These are phyloP conservation scores for Sclerotinia trifoliorum DNA, from an alignment of 2,329 filamentous ascomycete species.

Conservation along the genomic window DNA sequence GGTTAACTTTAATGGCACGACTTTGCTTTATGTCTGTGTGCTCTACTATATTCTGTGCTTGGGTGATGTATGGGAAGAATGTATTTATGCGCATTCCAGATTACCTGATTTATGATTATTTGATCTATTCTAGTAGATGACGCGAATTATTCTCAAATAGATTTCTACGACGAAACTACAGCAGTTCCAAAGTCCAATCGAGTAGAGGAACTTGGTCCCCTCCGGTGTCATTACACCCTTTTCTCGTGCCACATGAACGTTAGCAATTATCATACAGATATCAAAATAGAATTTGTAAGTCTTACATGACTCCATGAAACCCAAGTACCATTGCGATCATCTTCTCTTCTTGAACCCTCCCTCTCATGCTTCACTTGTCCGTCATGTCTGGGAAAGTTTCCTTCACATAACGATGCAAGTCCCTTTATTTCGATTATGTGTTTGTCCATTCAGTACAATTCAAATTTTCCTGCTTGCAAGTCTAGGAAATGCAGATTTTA, in stretches of 20 bases:
- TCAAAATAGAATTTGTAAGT: neutral
- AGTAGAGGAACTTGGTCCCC: too few relatives aligned
- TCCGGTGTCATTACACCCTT: neutral
- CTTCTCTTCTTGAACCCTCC: neutral
- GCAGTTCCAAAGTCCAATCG: neutral
- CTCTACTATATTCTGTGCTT: neutral
- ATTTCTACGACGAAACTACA: neutral
- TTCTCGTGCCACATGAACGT: neutral
- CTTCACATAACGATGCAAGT: neutral
- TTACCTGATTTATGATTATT: neutral
- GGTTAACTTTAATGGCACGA: neutral
- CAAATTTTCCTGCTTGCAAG: neutral
- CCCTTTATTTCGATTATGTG: neutral
- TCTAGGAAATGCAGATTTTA: neutral
- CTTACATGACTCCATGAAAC: neutral
- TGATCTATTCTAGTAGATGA: neutral
- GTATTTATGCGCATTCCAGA: too few relatives aligned
- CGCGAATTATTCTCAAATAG: neutral
- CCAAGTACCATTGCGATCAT: accelerated
- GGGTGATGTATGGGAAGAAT: accelerated
- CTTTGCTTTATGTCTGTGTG: neutral
- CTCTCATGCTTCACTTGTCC: neutral
- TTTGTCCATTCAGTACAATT: neutral
- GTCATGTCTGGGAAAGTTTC: neutral
- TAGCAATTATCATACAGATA: neutral